Conservation (phyloP, 345 rosid species). For the Euclidium syriacum region DNA sequence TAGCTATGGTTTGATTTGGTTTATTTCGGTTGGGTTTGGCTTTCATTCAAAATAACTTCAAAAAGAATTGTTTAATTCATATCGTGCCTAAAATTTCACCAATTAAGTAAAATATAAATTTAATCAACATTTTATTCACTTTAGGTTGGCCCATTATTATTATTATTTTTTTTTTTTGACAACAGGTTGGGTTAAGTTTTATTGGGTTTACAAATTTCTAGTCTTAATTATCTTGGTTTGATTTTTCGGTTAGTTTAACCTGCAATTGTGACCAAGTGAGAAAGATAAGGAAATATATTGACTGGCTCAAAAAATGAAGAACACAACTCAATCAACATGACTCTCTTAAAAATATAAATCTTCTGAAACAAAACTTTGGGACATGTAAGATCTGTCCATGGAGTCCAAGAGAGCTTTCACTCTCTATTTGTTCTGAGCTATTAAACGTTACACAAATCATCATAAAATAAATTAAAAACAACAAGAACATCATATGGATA, state of each 20-base stretch:
- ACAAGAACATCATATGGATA: constrained; percentile 1
- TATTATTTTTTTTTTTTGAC: too few species aligned
- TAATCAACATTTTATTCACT: too few species aligned
- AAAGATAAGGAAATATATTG: neutral
- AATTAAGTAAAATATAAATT: too few species aligned
- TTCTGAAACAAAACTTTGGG: constrained; percentile 27
- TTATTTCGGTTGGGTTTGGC: neutral
- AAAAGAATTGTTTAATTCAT: too few species aligned
- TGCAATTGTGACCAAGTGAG: neutral
- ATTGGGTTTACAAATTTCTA: too few species aligned
- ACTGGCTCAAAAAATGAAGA: neutral
- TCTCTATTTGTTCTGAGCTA: neutral
- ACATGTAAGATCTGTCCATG: constrained; percentile 15
- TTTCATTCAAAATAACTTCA: too few species aligned
- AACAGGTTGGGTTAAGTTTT: too few species aligned
- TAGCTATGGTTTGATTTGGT: neutral
- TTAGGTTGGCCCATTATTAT: too few species aligned
- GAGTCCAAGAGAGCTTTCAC: neutral
- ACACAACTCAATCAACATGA: neutral
- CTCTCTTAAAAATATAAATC: neutral
- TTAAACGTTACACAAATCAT: constrained; percentile 3
- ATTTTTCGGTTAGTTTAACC: neutral
- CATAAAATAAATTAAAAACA: neutral
- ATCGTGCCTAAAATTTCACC: too few species aligned
- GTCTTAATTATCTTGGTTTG: too few species aligned